phyloP scores from a whole-genome alignment of 73 alveolate species.

The Paramecium bursaria region DNA sequence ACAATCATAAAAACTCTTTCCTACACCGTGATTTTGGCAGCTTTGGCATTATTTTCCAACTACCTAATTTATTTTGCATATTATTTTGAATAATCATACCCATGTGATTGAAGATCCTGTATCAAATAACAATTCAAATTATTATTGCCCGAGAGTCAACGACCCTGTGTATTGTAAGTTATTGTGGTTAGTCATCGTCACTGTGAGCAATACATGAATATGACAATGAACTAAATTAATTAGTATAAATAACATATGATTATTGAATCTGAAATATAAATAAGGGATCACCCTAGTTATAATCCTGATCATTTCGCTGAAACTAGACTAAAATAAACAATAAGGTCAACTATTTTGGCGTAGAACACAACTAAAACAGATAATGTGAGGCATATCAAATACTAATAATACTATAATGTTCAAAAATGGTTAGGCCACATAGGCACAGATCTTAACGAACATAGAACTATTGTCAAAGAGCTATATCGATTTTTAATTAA shows the following conservation, averaged over 20 bases:
- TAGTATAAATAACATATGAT: too few species aligned
- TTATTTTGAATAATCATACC: neutral
- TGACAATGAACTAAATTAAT: too few species aligned
- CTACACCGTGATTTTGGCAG: neutral
- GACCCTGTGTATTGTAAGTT: neutral
- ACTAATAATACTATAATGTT: constrained; percentile 4
- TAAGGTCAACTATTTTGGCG: too few species aligned
- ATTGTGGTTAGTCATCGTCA: neutral
- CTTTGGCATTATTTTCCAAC: neutral
- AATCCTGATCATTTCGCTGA: too few species aligned
- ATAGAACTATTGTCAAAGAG: constrained; percentile 29
- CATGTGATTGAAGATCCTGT: constrained; percentile 50
- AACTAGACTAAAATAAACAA: too few species aligned
- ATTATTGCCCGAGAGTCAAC: constrained; percentile 4
- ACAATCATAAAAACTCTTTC: constrained; percentile 33
- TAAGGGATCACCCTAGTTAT: too few species aligned
- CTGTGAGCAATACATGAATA: too few species aligned
- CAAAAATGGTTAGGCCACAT: constrained; percentile 35
- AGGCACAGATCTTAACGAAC: constrained; percentile 27
- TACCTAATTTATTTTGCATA: neutral
- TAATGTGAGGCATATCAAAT: too few species aligned
- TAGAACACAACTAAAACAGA: too few species aligned
- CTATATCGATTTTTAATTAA: neutral
- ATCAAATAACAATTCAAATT: constrained; percentile 18
- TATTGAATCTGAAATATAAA: too few species aligned